Conservation (phyloP, 2,329 filamentous ascomycete species). For the Penicillium hesseltinei region DNA sequence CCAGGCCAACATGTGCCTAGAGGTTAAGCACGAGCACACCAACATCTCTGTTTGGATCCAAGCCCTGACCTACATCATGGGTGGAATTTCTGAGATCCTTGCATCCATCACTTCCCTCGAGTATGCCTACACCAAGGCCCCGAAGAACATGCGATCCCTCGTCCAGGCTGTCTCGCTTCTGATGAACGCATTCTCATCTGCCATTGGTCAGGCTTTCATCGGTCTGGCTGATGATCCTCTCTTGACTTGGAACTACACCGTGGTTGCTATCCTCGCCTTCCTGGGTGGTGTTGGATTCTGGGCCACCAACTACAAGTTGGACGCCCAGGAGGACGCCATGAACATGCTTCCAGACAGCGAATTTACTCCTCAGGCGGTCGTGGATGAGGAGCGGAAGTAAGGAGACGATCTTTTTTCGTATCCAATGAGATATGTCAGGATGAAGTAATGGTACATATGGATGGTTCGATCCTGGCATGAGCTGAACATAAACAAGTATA, state of each 20-base stretch:
- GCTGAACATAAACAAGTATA: not conserved
- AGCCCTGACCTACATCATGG: conserved; percentile 50
- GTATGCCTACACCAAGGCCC: conserved; percentile 75
- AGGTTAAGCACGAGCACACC: conserved; percentile 45
- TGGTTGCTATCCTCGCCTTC: conserved; percentile 61
- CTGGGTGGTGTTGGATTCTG: conserved; percentile 66
- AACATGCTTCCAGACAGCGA: conserved; percentile 47
- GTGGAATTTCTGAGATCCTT: conserved; percentile 59
- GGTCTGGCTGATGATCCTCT: conserved; percentile 62
- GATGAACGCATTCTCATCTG: conserved; percentile 67
- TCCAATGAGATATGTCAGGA: not conserved
- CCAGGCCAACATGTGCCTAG: conserved; percentile 51
- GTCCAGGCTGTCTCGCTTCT: conserved; percentile 68
- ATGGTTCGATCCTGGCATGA: not conserved
- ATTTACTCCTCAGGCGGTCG: conserved; percentile 7
- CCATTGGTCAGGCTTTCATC: conserved; percentile 68
- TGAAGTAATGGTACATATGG: conserved; percentile 1
- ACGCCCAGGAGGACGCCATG: conserved; percentile 65
- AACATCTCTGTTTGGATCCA: conserved; percentile 65
- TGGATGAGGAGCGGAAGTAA: conserved; percentile 17
- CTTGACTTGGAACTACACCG: conserved; percentile 69
- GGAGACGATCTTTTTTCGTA: not conserved
- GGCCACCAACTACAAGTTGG: conserved; percentile 64
- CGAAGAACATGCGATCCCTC: conserved; percentile 77
- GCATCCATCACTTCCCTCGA: conserved; percentile 64